Base-by-base conservation (phyloP, 768 basidiomycete genomes). In the Boletus subparvulus region DNA sequence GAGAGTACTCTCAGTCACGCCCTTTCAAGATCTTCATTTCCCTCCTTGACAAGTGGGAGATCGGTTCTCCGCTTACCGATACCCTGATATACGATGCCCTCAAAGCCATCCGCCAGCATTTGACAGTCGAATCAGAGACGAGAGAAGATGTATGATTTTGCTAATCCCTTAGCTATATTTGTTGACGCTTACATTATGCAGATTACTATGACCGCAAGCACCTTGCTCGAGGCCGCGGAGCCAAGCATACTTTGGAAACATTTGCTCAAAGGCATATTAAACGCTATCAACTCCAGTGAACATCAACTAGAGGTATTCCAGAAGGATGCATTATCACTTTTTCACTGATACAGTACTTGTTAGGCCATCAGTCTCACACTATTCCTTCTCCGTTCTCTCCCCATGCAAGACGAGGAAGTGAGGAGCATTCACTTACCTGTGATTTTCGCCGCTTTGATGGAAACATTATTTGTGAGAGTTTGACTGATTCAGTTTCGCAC, bases 1-100 rank as follows among this genome's bases (percentile, higher is more conserved):
- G 81, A 48, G 85, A 86, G 55, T 93, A 92, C 61, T 77, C 88
- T 1, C 86, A 87, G 58, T 88, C 90, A 4, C 77, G 92, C 26
- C 93, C 97, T 0, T 98, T 94, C 82, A 96, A 95, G 73, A 90
- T 98, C 35, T 95, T 97, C 70, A 87, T 98, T 24, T 95, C 94
- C 2, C 72, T 98, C 17, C 76, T 98, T 61, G 97, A 99, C 72
- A 97, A 97, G 71, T 98, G 93, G 91, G 97, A 98, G 70, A 88
- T 98, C 44, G 96, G 96, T 6, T 83, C 82, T 9, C 78, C 82
- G 0, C 71, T 99, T 28, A 94, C 94, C 0, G 88, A 93, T 40
- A 78, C 77, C 7, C 74, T 98, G 50, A 83, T 91, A 12, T 84
- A 90, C 62, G 91, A 96, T 62, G 80, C 91, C 0, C 84, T 98